These are phyloP conservation scores for Globisporangium uncinulatum DNA, from an alignment of 352 stramenopile species.

Conservation along the genomic window DNA sequence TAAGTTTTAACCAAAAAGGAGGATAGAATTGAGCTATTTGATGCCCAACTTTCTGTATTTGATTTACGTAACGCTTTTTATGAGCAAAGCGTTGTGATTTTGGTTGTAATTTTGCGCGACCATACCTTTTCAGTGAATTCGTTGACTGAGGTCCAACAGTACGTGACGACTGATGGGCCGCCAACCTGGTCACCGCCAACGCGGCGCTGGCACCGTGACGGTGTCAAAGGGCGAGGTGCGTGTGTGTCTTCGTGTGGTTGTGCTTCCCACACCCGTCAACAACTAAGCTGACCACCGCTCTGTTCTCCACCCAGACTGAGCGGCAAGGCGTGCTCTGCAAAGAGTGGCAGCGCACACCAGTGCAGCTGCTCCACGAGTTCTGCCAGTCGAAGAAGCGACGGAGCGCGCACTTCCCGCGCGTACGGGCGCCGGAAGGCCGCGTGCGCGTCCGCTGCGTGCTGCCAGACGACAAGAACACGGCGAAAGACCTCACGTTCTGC, in stretches of 20 bases:
- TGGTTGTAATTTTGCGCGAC: too few species aligned
- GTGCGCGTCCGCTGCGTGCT: conserved; percentile 81
- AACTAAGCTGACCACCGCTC: conserved; percentile 1
- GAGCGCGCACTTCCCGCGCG: conserved; percentile 58
- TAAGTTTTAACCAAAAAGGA: too few species aligned
- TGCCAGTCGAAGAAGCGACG: conserved; percentile 91
- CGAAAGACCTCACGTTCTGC: conserved; percentile 93
- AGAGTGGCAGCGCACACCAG: conserved; percentile 92
- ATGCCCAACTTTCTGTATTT: too few species aligned
- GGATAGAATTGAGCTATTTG: too few species aligned
- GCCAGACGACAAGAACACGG: conserved; percentile 90
- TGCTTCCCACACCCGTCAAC: not conserved
- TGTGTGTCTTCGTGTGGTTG: not conserved
- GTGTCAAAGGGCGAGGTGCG: conserved; percentile 69
- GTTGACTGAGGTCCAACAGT: not conserved
- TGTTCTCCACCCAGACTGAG: conserved; percentile 21
- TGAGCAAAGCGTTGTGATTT: too few species aligned
- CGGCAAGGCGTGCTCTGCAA: conserved; percentile 88
- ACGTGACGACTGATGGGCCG: conserved; percentile 7
- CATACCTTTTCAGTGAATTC: not conserved
- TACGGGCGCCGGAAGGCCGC: conserved; percentile 26
- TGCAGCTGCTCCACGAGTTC: conserved; percentile 92
- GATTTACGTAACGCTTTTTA: too few species aligned
- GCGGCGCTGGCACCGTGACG: conserved; percentile 85
- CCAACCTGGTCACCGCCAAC: conserved; percentile 70